Conservation (phyloP, 163 green algal genomes). For the Scenedesmus sp. region DNA sequence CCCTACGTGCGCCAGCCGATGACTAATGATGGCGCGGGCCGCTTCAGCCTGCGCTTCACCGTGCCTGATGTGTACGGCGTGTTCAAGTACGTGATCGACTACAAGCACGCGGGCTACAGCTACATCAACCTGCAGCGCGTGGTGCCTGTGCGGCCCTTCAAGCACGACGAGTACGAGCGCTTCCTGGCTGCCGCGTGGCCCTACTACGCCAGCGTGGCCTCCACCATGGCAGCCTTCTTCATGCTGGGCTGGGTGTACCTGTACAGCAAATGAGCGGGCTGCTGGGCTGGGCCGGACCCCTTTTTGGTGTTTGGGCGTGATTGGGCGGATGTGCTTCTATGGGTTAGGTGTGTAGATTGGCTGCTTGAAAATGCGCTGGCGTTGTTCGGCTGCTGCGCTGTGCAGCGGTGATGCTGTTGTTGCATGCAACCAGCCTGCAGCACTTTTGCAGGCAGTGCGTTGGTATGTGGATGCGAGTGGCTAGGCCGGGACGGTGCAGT, state of each 20-base stretch:
- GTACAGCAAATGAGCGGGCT: slow-evolving; percentile 70
- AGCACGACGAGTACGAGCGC: slow-evolving; percentile 96
- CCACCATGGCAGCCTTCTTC: slow-evolving; percentile 88
- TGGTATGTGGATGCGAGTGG: no score
- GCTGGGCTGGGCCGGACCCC: not conserved
- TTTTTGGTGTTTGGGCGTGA: not conserved
- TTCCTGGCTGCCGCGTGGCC: slow-evolving; percentile 94
- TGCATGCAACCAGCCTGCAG: no score
- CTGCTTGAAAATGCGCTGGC: no score
- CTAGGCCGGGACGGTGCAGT: no score
- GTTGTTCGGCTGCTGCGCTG: no score
- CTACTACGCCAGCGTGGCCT: slow-evolving; percentile 90
- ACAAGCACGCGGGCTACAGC: slow-evolving; percentile 86
- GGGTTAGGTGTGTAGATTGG: no score
- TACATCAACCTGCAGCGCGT: slow-evolving; percentile 75
- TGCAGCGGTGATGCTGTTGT: no score
- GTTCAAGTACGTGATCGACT: slow-evolving; percentile 97
- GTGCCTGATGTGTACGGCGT: slow-evolving; percentile 97
- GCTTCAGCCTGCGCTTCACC: slow-evolving; percentile 81
- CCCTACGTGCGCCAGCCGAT: slow-evolving; percentile 89
- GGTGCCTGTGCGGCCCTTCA: slow-evolving; percentile 92
- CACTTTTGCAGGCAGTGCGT: no score
- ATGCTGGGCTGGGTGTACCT: slow-evolving; percentile 78
- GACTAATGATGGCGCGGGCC: slow-evolving; percentile 72
- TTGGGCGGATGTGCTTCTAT: not conserved